These are phyloP conservation scores for Lentinula guzmanii DNA, from an alignment of 768 basidiomycete species.

Conservation along the genomic window DNA sequence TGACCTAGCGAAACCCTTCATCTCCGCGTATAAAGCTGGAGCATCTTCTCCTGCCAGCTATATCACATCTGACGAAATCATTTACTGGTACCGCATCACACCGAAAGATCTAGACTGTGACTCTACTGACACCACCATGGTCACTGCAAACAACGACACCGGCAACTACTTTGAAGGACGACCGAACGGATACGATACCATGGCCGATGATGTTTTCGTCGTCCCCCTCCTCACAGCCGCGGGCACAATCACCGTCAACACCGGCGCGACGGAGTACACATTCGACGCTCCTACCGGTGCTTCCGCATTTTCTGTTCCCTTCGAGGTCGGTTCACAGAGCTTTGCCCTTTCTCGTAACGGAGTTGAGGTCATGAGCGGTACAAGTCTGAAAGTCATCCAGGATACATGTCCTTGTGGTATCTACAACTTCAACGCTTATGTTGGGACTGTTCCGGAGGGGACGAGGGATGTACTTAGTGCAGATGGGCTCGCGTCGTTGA, in stretches of 20 bases:
- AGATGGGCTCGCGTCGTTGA: conserved; percentile 11
- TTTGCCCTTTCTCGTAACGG: conserved; percentile 12
- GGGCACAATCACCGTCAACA: conserved; percentile 13
- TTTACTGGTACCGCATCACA: conserved; percentile 16
- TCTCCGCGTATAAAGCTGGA: conserved; percentile 41
- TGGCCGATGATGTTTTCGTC: conserved; percentile 13
- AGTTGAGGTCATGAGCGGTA: conserved; percentile 9
- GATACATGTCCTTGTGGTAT: conserved; percentile 14
- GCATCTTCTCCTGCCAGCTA: conserved; percentile 6
- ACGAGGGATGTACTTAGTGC: conserved; percentile 8
- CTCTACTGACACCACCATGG: conserved; percentile 14
- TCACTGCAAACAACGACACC: conserved; percentile 11
- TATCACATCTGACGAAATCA: conserved; percentile 12
- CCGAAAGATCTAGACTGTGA: conserved; percentile 15
- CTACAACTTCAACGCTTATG: conserved; percentile 17
- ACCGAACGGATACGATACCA: conserved; percentile 13
- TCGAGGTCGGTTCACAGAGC: conserved; percentile 13
- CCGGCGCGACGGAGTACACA: conserved; percentile 14
- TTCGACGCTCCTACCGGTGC: conserved; percentile 13
- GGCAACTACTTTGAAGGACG: conserved; percentile 17
- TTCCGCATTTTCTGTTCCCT: conserved; percentile 13
- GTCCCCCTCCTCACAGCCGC: conserved; percentile 12
- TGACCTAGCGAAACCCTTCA: conserved; percentile 40
- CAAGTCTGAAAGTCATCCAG: conserved; percentile 12
- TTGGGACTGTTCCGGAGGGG: conserved; percentile 14